Base-by-base conservation (phyloP, 805 yeast species). In the Yueomyces sp. region DNA sequence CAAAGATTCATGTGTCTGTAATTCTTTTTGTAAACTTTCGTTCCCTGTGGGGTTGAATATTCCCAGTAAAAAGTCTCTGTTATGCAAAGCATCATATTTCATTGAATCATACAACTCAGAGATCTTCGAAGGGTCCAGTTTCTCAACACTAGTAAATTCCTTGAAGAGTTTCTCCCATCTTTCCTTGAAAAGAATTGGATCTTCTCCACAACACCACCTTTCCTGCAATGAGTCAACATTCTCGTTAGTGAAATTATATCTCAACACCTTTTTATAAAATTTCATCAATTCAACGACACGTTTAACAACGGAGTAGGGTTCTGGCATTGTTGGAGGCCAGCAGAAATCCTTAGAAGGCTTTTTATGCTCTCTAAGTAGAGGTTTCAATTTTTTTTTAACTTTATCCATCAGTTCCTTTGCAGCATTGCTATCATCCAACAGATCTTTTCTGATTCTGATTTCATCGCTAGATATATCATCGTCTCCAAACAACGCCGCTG, bases 291-390 rank as follows among this genome's bases (percentile, higher is more conserved):
- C 96, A 38, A 92, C 95, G 29, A 92, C 98, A 49, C 96, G 71
- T 57, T 85, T 84, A 54, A 94, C 84, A n/a, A 92, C 98, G 40
- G 81, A 77, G 57, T 86, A 90, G 2, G 99, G 99, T 58, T 92
- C 94, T 0, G 98, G 97, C 85, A 92, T 87, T 59, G 86, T 85
- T 26, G 92, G 85, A 1, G 99, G 98, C 99, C 99, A 92, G 0
- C 97, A 85, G 62, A 92, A 92, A 57, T 92, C 95, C 57, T 92
- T 96, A 0, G 94, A 84, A 19, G 98, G 97, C 0, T 97, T 96
- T 54, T 86, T 95, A 44, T 86, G 84, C 62, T 88, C 90, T 64
- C 99, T 76, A 43, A 92, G 68, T 55, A 92, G 68, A 1, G 97
- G 96, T 64, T 92, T 92, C 56, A 92, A 72, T 68, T 88, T 86